These are phyloP conservation scores for Sequoiadendron giganteum DNA, from an alignment of 75 land plant genomes.

Conservation along the genomic window DNA sequence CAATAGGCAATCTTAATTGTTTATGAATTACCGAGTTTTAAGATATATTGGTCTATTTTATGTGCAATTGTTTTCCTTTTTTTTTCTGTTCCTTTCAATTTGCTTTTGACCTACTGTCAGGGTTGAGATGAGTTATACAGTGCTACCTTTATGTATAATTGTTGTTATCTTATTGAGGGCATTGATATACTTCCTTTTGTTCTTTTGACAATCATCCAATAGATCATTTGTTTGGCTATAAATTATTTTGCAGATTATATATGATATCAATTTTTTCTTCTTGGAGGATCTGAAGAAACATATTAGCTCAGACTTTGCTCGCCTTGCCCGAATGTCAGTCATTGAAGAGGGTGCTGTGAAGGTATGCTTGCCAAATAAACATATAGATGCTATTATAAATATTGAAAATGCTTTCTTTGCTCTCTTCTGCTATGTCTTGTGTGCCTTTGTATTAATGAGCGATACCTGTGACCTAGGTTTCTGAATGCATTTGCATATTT, in stretches of 20 bases:
- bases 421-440: neutral
- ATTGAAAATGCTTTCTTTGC: neutral
- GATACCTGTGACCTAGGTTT: neutral
- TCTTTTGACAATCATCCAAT: neutral
- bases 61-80: neutral
- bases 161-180: neutral
- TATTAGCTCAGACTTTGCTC: conserved; percentile 54
- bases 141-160: neutral
- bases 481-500: neutral
- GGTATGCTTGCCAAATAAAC: conserved; percentile 32
- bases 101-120: neutral
- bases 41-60: neutral
- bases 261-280: conserved; percentile 57
- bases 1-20: neutral
- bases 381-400: neutral
- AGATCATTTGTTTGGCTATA: neutral
- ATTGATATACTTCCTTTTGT: neutral
- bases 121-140: neutral
- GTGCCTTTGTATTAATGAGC: neutral
- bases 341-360: conserved; percentile 76
- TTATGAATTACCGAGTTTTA: neutral
- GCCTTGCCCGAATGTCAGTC: conserved; percentile 65
- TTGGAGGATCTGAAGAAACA: conserved; percentile 65
- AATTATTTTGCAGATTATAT: conserved; percentile 59
- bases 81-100: neutral